phyloP scores from a whole-genome alignment of 768 basidiomycete species.

The Tulasnella sp. region DNA sequence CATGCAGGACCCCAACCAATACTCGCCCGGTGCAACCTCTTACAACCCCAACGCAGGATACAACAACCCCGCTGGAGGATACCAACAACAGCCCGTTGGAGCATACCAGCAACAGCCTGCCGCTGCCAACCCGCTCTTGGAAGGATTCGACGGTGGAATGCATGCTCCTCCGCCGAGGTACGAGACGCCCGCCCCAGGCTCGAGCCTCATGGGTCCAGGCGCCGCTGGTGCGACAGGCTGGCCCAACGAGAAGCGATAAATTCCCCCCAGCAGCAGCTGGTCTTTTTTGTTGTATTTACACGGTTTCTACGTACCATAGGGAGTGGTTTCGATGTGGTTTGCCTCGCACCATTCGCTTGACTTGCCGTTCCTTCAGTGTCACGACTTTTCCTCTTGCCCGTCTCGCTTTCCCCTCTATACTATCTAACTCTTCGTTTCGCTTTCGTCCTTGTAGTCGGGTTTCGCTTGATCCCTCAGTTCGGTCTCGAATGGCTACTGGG shows the following conservation, averaged over 20 bases:
- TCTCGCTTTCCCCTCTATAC: background rate
- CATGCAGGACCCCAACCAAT: background rate
- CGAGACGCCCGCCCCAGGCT: background rate
- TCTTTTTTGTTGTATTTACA: background rate
- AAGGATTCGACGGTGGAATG: conserved; percentile 1
- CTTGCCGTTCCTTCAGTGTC: background rate
- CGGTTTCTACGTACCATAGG: background rate
- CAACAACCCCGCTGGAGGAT: background rate
- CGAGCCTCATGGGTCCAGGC: background rate
- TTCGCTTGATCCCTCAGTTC: conserved; percentile 15
- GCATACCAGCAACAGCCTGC: background rate
- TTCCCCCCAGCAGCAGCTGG: background rate
- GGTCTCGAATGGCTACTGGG: conserved; percentile 1
- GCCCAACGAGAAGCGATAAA: conserved; percentile 12
- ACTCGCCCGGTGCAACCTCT: background rate
- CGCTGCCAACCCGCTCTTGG: background rate
- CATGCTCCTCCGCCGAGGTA: conserved; percentile 8
- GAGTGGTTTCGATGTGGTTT: background rate
- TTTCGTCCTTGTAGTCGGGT: background rate
- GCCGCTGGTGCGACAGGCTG: background rate
- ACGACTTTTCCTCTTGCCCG: background rate
- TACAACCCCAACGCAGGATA: background rate
- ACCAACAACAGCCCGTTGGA: background rate
- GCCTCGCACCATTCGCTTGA: background rate
- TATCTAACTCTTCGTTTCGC: background rate